Base-by-base conservation (phyloP, 371 early-diverging fungal species). In the Nematocida displodere region DNA sequence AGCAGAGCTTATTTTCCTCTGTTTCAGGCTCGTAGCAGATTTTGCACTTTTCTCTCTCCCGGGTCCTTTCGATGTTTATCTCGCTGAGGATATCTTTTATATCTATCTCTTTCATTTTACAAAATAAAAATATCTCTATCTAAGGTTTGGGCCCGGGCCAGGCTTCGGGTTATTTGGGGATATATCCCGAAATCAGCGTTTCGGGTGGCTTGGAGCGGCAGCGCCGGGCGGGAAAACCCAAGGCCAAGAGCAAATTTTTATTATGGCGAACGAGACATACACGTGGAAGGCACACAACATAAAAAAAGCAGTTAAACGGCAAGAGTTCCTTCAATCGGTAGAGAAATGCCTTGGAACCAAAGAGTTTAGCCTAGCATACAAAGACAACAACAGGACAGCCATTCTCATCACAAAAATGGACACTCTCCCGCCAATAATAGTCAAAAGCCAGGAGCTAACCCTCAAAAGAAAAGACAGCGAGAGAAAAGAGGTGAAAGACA, bases 41-140 rank as follows among this genome's bases (percentile, higher is more conserved):
- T 36, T 77, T 77, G 52, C 82, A 82, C 17, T 22, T 24, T 2
- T n/a, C n/a, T n/a, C n/a, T n/a, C n/a, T n/a, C n/a, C n/a, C n/a
- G n/a, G n/a, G n/a, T n/a, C n/a, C n/a, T n/a, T n/a, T n/a, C n/a
- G n/a, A n/a, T n/a, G n/a, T n/a, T n/a, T n/a, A n/a, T n/a, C n/a
- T n/a, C n/a, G n/a, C n/a, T n/a, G n/a, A n/a, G n/a, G n/a, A n/a
- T 53, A 15, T 53, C 53, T 15, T 53, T 53, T 20, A 53, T 53
- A 22, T 11, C 24, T 53, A 53, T 53, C 8, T 53, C 53, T 31
- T 53, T 15, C 53, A 11, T 53, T 15, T 44, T 42, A 58, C 31
- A 31, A 59, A 17, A 56, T 44, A 59, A 49, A 33, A 44, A 46
- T 56, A 44, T 66, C 20, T 61, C 39, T 46, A 22, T n/a, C n/a